Base-by-base conservation (phyloP, 2,329 filamentous ascomycete genomes). In the Shiraia bambusicola region DNA sequence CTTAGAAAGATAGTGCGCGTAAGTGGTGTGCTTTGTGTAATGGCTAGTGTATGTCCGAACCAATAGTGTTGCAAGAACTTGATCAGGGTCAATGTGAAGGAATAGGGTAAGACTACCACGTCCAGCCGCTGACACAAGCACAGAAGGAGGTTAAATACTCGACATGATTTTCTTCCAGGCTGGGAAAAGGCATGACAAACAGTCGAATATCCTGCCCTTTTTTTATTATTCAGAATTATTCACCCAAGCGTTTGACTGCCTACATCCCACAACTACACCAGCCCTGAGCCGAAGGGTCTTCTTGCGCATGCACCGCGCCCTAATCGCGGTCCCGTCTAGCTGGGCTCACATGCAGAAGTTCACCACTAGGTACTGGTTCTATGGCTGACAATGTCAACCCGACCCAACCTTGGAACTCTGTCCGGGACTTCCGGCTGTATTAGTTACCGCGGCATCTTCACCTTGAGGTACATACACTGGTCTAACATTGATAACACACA, bases 21-120 rank as follows among this genome's bases (percentile, higher is more conserved):
- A 42, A 42, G 36, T 55, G 52, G 52, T 49, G 54, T 55, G 47
- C 44, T 50, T 56, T 51, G 56, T 19, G 33, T 37, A 42, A 40
- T 48, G 45, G 41, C 30, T 12, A 30, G 15, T 40, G 46, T 40
- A 45, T 42, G 39, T 24, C 33, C 16, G 29, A 31, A 40, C 52
- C 56, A 59, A 58, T 56, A 31, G 39, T 34, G 45, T 41, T 29
- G 40, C 31, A 28, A 14, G 29, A 38, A 37, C 17, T 35, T n/a
- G 39, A n/a, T 22, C 14, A 31, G 19, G 33, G 28, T 35, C 19
- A n/a, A 28, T 5, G 25, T 16, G 22, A 24, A 32, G 17, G 26
- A 36, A 33, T 27, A 17, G 39, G 39, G 32, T 36, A 14, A n/a
- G 27, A 12, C 37, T 17, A 28, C 19, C 27, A 32, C 17, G 27